Percentiles rank a stretch among this genome's conserved stretches.
phyloP scores from a whole-genome alignment of 495 filamentous ascomycete genomes.

The Ascodesmis nigricans region DNA sequence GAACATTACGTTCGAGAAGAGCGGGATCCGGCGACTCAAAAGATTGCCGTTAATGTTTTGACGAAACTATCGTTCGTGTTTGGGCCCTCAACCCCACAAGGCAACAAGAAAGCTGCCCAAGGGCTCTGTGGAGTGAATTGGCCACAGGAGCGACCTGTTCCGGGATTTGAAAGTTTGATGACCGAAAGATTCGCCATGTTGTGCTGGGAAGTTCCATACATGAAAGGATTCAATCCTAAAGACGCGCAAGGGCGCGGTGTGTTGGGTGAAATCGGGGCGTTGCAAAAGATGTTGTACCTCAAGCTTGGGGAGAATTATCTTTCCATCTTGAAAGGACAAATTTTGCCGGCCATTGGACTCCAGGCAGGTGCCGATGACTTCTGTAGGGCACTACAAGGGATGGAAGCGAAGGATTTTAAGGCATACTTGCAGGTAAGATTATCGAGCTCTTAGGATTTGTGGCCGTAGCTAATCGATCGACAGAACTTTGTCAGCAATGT shows the following conservation, averaged over 20 bases:
- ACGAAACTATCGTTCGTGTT: constrained; percentile 50
- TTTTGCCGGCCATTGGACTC: constrained; percentile 3
- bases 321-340: neutral
- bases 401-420: constrained; percentile 29
- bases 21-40: constrained; percentile 52
- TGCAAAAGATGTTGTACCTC: constrained; percentile 69
- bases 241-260: constrained; percentile 75
- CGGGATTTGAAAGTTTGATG: constrained; percentile 84
- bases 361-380: constrained; percentile 3
- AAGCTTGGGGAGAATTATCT: constrained; percentile 44
- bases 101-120: constrained; percentile 1
- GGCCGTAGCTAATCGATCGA: neutral
- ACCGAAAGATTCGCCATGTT: constrained; percentile 68
- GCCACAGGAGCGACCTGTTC: constrained; percentile 34
- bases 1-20: constrained; percentile 62
- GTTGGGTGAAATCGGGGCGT: constrained; percentile 53
- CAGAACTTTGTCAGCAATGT: constrained; percentile 6
- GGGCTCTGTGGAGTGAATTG: constrained; percentile 7
- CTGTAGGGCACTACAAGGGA: constrained; percentile 3
- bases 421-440: constrained; percentile 25
- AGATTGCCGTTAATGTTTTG: constrained; percentile 64
- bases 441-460: neutral
- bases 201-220: constrained; percentile 64
- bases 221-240: constrained; percentile 50
- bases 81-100: constrained; percentile 60